Conservation (phyloP, 108 stramenopile species). For the Nannochloropsis granulata region DNA sequence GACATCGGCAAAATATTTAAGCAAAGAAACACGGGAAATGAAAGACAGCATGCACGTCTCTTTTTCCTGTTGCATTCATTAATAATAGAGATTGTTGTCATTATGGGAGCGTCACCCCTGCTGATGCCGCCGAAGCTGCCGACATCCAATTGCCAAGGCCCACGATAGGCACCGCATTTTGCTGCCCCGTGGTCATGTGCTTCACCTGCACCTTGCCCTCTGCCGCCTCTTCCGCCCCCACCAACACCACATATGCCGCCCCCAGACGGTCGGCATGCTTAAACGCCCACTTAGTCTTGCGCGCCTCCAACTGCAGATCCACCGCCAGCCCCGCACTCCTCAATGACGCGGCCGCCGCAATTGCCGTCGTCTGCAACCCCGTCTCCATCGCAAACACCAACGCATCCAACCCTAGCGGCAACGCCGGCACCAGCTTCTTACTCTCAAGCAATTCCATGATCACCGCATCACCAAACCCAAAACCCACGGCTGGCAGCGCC, state of each 20-base stretch:
- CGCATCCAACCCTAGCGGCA: conserved; percentile 40
- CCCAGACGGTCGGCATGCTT: conserved; percentile 81
- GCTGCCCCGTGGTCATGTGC: conserved; percentile 50
- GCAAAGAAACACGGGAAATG: too few species aligned
- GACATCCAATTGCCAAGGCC: conserved; percentile 12
- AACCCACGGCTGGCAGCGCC: conserved; percentile 80
- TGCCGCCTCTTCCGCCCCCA: conserved; percentile 66
- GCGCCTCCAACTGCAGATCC: conserved; percentile 70
- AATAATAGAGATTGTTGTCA: too few species aligned
- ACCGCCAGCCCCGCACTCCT: conserved; percentile 63
- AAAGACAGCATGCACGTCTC: too few species aligned
- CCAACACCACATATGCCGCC: conserved; percentile 63
- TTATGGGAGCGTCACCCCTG: too few species aligned
- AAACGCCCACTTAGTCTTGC: conserved; percentile 86
- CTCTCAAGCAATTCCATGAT: conserved; percentile 86
- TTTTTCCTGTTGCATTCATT: too few species aligned
- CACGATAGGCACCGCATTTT: conserved; percentile 46
- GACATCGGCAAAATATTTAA: too few species aligned
- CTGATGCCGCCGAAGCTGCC: neutral
- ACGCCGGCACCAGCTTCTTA: conserved; percentile 60
- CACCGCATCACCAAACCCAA: conserved; percentile 97
- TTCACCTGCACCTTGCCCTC: conserved; percentile 65
- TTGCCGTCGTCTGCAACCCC: conserved; percentile 40
- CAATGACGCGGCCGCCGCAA: conserved; percentile 48
- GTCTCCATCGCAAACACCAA: conserved; percentile 65